Evolutionary conservation across 371 early-diverging fungal genomes (phyloP).

Genomic region (Mucor ambiguus): DNA sequence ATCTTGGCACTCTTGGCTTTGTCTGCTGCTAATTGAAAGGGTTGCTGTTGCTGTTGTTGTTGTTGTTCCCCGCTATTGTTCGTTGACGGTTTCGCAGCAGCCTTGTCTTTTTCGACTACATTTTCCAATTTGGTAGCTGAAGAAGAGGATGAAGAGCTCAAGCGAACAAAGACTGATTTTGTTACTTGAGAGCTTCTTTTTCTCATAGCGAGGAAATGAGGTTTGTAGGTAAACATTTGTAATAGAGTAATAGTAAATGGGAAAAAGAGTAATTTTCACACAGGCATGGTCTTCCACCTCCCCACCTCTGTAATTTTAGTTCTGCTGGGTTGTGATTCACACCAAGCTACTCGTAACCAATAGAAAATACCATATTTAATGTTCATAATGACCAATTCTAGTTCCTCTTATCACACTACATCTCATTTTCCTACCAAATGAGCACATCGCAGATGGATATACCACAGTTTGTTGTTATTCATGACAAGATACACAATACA

Average conservation of each 20-base stretch:
- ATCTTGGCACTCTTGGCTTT: constrained; percentile 3
- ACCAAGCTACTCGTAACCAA: constrained; percentile 2
- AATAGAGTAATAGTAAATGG: not conserved
- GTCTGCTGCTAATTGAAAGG: not conserved
- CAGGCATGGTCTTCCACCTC: not conserved
- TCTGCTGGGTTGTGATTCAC: constrained; percentile 6
- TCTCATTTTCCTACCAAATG: constrained; percentile 4
- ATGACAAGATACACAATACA: constrained; percentile 48
- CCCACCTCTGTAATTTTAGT: not conserved
- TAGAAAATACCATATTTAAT: not conserved
- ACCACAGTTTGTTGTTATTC: constrained; percentile 58
- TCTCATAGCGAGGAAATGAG: not conserved
- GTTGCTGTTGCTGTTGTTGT: constrained; percentile 6
- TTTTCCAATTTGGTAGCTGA: constrained; percentile 10
- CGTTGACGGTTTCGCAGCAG: not conserved
- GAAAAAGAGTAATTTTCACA: constrained; percentile 9
- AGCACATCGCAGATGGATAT: constrained; percentile 31
- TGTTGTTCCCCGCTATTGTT: constrained; percentile 4
- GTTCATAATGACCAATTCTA: constrained; percentile 4
- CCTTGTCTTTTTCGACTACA: not conserved
- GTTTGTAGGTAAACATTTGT: constrained; percentile 20
- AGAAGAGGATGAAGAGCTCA: constrained; percentile 24
- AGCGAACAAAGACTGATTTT: not conserved
- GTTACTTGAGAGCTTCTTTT: not conserved
- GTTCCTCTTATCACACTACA: not conserved